phyloP scores from a whole-genome alignment of 768 basidiomycete genomes.

The Mycena floridula region DNA sequence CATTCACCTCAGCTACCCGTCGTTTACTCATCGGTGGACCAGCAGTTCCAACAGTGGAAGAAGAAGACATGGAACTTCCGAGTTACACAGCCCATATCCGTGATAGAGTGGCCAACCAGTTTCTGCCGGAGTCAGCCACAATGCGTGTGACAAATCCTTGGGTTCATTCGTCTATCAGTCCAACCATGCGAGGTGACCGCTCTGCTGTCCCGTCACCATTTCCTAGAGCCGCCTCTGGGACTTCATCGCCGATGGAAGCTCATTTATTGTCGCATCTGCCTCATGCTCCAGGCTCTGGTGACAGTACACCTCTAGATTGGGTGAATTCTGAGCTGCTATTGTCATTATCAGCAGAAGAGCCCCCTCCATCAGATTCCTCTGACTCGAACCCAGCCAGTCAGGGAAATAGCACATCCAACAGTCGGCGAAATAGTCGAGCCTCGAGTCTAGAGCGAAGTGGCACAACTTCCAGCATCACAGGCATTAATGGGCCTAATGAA shows the following conservation, averaged over 20 bases:
- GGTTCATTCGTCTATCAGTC: conserved; percentile 37
- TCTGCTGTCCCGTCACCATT: conserved; percentile 13
- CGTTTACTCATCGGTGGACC: conserved; percentile 51
- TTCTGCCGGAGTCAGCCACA: conserved; percentile 54
- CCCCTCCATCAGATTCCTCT: conserved; percentile 11
- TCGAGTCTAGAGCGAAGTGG: conserved; percentile 49
- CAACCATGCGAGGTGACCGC: conserved; percentile 15
- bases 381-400: conserved; percentile 16
- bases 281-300: conserved; percentile 37
- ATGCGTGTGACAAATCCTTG: conserved; percentile 64
- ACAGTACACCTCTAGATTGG: conserved; percentile 59
- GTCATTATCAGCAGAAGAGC: conserved; percentile 37
- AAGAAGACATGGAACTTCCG: conserved; percentile 72
- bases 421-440: conserved; percentile 32
- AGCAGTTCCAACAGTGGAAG: conserved; percentile 38
- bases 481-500: conserved; percentile 26
- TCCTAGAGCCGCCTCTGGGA: conserved; percentile 22
- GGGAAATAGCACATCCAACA: conserved; percentile 16
- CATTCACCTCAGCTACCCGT: conserved; percentile 68
- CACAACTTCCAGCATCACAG: conserved; percentile 9
- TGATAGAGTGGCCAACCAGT: conserved; percentile 83
- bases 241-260: conserved; percentile 33
- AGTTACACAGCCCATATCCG: conserved; percentile 86
- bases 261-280: conserved; percentile 37
- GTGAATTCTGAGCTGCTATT: conserved; percentile 81